phyloP scores from a whole-genome alignment of 2,329 filamentous ascomycete species.

The Endocalyx cinctus region DNA sequence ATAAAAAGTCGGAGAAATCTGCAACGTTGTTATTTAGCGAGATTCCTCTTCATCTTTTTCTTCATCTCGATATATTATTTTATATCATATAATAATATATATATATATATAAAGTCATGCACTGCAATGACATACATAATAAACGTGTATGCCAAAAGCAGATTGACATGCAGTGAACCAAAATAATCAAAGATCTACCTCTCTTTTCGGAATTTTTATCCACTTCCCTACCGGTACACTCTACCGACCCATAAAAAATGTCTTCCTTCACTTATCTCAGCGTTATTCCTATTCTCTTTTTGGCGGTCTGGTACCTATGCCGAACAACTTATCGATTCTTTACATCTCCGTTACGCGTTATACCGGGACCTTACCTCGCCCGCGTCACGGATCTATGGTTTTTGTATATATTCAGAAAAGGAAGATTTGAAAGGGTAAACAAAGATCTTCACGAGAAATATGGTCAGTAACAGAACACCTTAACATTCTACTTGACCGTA shows the following conservation, averaged over 20 bases:
- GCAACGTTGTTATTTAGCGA: no score
- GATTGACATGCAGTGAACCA: no score
- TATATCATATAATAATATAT: background rate
- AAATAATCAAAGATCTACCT: no score
- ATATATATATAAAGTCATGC: background rate
- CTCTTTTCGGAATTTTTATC: background rate
- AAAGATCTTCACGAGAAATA: slow-evolving; percentile 24
- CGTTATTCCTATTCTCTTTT: background rate
- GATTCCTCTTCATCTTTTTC: background rate
- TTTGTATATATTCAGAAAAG: slow-evolving; percentile 16
- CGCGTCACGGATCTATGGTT: slow-evolving; percentile 27
- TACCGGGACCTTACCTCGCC: slow-evolving; percentile 23
- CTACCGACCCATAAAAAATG: background rate
- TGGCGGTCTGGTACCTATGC: background rate
- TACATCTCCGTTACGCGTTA: slow-evolving; percentile 18
- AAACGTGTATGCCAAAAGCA: no score
- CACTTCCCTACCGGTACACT: background rate
- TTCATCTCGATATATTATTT: background rate
- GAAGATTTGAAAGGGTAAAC: slow-evolving; percentile 25
- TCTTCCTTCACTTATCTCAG: background rate
- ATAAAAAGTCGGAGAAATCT: no score
- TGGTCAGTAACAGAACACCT: slow-evolving; percentile 23
- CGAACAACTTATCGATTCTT: background rate
- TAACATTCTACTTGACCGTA: slow-evolving; percentile 1
- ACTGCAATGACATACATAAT: background rate